These are phyloP conservation scores for Aspergillus mulundensis DNA, from an alignment of 495 filamentous ascomycete genomes.

Conservation along the genomic window DNA sequence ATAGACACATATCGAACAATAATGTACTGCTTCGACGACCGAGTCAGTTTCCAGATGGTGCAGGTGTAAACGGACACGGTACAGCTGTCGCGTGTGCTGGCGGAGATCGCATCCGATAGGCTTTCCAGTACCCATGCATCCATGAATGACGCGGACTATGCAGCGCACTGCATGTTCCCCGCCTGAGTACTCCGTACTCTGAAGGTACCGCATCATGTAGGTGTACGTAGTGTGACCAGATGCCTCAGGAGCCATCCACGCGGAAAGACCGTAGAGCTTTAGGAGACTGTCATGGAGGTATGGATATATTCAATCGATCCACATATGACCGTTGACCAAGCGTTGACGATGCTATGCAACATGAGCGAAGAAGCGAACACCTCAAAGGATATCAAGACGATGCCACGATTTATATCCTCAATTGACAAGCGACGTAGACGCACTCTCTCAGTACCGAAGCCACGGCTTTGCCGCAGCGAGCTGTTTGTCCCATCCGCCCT, in stretches of 20 bases:
- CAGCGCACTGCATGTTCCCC: neutral
- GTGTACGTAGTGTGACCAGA: neutral
- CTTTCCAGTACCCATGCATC: neutral
- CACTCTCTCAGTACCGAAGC: slow-evolving; percentile 30
- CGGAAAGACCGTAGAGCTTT: neutral
- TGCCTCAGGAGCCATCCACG: neutral
- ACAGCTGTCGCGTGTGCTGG: neutral
- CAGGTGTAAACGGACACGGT: neutral
- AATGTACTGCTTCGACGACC: neutral
- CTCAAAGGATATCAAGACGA: neutral
- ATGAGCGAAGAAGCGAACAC: neutral
- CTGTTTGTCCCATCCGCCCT: slow-evolving; percentile 42
- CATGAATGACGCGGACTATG: neutral
- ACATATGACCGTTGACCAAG: neutral
- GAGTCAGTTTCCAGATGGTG: neutral
- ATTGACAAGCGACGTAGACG: neutral
- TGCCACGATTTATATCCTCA: neutral
- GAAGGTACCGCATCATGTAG: neutral
- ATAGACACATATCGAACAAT: neutral
- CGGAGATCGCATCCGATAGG: neutral
- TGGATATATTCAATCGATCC: neutral
- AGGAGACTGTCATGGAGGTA: neutral
- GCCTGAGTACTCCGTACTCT: neutral
- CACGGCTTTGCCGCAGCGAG: slow-evolving; percentile 36
- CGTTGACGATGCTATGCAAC: neutral